Evolutionary conservation across 2,329 filamentous ascomycete genomes (phyloP).

Genomic region (Cladophialophora chaetospira): DNA sequence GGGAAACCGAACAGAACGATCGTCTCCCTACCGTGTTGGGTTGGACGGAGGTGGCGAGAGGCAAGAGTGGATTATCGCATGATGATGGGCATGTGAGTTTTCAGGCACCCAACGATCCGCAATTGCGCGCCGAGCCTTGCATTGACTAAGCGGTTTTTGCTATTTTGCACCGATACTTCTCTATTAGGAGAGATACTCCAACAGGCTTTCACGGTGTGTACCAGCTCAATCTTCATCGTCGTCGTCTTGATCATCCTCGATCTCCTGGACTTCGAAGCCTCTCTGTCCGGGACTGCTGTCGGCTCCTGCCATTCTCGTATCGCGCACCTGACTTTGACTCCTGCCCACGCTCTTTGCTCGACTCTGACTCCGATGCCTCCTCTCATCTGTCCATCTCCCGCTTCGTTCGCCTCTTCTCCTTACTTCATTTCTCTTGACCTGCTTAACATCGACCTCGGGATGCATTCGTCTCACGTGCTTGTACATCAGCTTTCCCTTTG

Average conservation of each 20-base stretch:
- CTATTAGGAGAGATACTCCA: too few relatives aligned
- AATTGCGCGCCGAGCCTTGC: too few relatives aligned
- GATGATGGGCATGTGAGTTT: too few relatives aligned
- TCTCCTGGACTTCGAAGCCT: conserved; percentile 1
- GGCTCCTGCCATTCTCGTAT: neutral
- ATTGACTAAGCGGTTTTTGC: too few relatives aligned
- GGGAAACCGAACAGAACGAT: too few relatives aligned
- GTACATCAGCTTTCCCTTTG: conserved; percentile 27
- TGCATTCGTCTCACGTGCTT: conserved; percentile 31
- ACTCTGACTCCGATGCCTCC: conserved; percentile 16
- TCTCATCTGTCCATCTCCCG: conserved; percentile 21
- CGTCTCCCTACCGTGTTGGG: too few relatives aligned
- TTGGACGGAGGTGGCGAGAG: too few relatives aligned
- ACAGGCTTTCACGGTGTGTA: too few relatives aligned
- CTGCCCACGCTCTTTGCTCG: neutral
- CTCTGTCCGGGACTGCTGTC: neutral
- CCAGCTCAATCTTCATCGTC: neutral
- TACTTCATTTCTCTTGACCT: conserved; percentile 25
- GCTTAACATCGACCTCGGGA: conserved; percentile 31
- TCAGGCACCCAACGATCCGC: too few relatives aligned
- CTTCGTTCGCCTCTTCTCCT: conserved; percentile 23
- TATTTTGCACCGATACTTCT: too few relatives aligned
- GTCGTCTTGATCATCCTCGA: neutral
- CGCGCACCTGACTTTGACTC: neutral
- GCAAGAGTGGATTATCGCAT: too few relatives aligned